Evolutionary conservation across 805 yeast species (phyloP).

Genomic region (Lipomyces spencermartinsiae): DNA sequence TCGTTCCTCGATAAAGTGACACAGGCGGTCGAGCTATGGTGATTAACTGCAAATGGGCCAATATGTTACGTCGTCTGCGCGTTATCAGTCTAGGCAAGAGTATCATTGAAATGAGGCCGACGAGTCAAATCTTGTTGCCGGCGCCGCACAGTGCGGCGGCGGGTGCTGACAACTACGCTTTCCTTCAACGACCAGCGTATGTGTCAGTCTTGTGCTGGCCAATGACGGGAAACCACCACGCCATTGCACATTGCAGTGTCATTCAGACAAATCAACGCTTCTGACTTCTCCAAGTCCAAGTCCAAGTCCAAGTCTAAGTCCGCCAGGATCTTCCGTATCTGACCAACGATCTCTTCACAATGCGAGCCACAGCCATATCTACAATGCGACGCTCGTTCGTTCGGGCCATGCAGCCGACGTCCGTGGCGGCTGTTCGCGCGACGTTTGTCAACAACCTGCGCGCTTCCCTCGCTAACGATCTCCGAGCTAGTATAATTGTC

Average conservation of each 20-base stretch:
- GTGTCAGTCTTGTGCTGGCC: neutral
- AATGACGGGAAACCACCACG: neutral
- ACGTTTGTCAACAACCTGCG: conserved; percentile 23
- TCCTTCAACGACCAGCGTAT: neutral
- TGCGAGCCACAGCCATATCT: neutral
- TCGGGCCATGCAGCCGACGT: conserved; percentile 27
- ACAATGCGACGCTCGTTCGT: conserved; percentile 27
- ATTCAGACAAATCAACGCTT: too few species aligned
- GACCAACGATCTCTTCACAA: neutral
- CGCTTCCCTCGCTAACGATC: conserved; percentile 18
- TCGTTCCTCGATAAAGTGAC: neutral
- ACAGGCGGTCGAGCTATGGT: too few species aligned
- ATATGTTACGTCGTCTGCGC: too few species aligned
- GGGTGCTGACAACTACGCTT: neutral
- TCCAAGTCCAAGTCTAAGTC: neutral
- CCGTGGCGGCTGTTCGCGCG: conserved; percentile 24
- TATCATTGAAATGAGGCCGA: too few species aligned
- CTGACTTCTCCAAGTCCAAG: neutral
- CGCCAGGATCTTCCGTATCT: neutral
- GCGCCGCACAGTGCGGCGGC: too few species aligned
- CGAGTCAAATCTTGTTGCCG: too few species aligned
- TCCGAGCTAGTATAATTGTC: conserved; percentile 19
- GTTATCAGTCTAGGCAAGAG: too few species aligned
- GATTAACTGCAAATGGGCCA: too few species aligned
- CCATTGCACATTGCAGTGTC: neutral